Base-by-base conservation (phyloP, 2,329 filamentous ascomycete species). In the Chaetomium strumarium region DNA sequence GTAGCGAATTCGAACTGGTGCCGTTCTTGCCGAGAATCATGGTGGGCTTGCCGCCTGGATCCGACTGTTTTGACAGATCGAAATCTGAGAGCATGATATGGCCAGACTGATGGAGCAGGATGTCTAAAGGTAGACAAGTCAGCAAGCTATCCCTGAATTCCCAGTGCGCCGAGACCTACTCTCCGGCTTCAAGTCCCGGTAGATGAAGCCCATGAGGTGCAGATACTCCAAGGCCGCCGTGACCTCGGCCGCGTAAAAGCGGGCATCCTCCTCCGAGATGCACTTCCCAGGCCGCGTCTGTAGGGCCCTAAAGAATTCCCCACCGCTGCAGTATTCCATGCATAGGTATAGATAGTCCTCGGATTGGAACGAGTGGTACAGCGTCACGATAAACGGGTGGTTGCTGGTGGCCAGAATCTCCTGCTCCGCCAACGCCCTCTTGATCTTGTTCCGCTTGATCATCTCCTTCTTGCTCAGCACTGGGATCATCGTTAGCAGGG, bases 401-500 rank as follows among this genome's bases (percentile, higher is more conserved):
- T 99, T 99, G 76, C 92, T 97, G 39, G 93, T 99, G 9, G 93
- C 93, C 49, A 99, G 76, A 60, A 99, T 99, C 70, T 99, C 93
- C 68, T 97, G 93, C 72, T 99, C 93, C 36, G 93, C 93, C 62
- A 99, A 78, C 13, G 93, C 93, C 67, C 93, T 84, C 80, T 99
- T 99, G 75, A 99, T 99, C 80, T 99, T 99, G 78, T 99, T 99
- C 53, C 93, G 87, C 76, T 99, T 99, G 72, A 99, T 99, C 93
- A 99, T 99, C 72, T 99, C 93, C 77, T 97, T 96, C 74, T 99
- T 99, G 79, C 91, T 97, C 70, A 99, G 69, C 6, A 99, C 93
- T 97, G 51, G 43, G 49, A 47, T 47, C 17, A 50, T 38, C 24
- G 68, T 79, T 63, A 78, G 72, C 63, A 51, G 39, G 13, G 44